Percentiles rank a stretch among this genome's conserved stretches.
phyloP scores from a whole-genome alignment of 2,329 filamentous ascomycete genomes.

The Penicillium sp. region DNA sequence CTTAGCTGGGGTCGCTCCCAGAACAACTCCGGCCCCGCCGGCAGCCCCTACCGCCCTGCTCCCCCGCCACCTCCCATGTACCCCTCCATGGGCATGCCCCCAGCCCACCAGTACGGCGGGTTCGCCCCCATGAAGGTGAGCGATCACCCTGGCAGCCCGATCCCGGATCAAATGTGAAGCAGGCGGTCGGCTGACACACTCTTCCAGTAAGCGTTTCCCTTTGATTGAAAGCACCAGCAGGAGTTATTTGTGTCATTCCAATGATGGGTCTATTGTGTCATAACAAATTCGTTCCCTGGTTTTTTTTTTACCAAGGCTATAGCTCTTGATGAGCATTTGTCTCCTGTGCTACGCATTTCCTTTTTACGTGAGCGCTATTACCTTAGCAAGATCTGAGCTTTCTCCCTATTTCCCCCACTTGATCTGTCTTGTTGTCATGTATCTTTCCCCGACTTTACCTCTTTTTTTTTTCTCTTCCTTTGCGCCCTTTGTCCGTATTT shows the following conservation, averaged over 20 bases:
- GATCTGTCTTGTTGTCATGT: slow-evolving; percentile 22
- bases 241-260: slow-evolving; percentile 45
- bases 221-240: slow-evolving; percentile 45
- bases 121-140: slow-evolving; percentile 67
- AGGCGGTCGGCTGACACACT: slow-evolving; percentile 31
- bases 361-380: slow-evolving; percentile 42
- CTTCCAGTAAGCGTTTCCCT: slow-evolving; percentile 38
- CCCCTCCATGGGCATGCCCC: slow-evolving; percentile 67
- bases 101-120: slow-evolving; percentile 60
- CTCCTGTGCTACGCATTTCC: slow-evolving; percentile 44
- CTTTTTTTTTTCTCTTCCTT: slow-evolving; percentile 6
- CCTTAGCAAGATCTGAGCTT: slow-evolving; percentile 40
- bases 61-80: slow-evolving; percentile 72
- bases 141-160: slow-evolving; percentile 32
- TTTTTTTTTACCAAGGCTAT: slow-evolving; percentile 36
- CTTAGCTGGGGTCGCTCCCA: slow-evolving; percentile 97
- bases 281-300: slow-evolving; percentile 39
- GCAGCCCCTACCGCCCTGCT: slow-evolving; percentile 93
- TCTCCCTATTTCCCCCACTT: slow-evolving; percentile 9
- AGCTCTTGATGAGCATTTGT: slow-evolving; percentile 46
- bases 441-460: slow-evolving; percentile 10
- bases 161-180: slow-evolving; percentile 29
- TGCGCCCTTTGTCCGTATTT: slow-evolving; percentile 2
- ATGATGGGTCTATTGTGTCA: slow-evolving; percentile 43
- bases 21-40: slow-evolving; percentile 96